Conservation (phyloP, 768 basidiomycete species). For the Trametes meyenii region DNA sequence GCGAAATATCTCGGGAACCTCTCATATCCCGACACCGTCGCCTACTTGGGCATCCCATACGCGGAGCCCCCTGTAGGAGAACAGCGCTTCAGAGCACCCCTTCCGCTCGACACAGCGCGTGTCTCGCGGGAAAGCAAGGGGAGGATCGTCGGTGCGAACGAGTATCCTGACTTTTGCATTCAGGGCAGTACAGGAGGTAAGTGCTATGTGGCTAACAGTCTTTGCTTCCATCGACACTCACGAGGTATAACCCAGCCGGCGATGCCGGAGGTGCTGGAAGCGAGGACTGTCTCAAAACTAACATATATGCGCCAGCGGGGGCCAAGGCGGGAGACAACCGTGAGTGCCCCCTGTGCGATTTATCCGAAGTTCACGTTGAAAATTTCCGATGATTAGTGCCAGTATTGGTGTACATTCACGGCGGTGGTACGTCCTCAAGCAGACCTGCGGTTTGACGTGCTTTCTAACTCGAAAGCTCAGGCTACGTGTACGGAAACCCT, state of each 20-base stretch:
- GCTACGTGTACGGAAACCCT: conserved; percentile 62
- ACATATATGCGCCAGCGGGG: conserved; percentile 59
- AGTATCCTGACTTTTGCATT: conserved; percentile 60
- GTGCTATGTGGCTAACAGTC: conserved; percentile 5
- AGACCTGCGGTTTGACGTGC: background rate
- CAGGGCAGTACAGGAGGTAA: conserved; percentile 57
- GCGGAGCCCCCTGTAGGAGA: conserved; percentile 41
- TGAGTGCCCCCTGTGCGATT: conserved; percentile 32
- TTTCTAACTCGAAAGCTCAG: conserved; percentile 29
- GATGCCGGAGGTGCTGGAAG: conserved; percentile 66
- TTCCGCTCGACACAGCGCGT: conserved; percentile 53
- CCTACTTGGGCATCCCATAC: conserved; percentile 50
- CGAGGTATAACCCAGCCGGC: conserved; percentile 38
- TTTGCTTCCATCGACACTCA: background rate
- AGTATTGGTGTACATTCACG: conserved; percentile 46
- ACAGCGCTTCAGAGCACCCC: conserved; percentile 46
- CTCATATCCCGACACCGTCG: conserved; percentile 53
- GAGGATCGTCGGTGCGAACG: conserved; percentile 50
- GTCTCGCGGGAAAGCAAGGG: conserved; percentile 41
- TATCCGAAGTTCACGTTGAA: background rate
- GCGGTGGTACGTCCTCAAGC: conserved; percentile 32
- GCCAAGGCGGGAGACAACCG: conserved; percentile 49
- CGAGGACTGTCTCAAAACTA: conserved; percentile 70
- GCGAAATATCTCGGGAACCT: conserved; percentile 58
- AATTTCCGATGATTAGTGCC: conserved; percentile 32